Conservation (phyloP, 2,329 filamentous ascomycete species). For the Cadophora luteo-olivacea region DNA sequence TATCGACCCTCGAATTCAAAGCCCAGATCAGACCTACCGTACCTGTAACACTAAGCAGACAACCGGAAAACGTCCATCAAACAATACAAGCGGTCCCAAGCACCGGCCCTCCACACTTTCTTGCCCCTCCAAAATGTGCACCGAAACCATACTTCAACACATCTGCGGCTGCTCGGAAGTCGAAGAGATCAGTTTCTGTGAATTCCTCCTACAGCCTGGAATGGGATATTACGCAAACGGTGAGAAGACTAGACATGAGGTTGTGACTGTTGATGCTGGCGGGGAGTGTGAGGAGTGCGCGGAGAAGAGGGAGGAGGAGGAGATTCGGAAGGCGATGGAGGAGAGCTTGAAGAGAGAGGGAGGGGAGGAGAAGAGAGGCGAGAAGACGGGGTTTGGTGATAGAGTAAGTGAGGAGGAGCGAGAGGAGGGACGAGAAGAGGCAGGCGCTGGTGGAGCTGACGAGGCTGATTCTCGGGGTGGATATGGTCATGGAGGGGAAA, state of each 20-base stretch:
- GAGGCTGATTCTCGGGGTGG: no score
- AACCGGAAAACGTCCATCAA: no score
- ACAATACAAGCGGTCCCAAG: no score
- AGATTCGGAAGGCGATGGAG: neutral
- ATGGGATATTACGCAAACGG: neutral
- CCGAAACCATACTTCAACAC: neutral
- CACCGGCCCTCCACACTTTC: no score
- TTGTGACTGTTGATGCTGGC: neutral
- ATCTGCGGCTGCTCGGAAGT: neutral
- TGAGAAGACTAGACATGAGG: neutral
- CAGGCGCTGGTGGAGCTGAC: no score
- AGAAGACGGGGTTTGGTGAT: neutral
- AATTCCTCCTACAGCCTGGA: neutral
- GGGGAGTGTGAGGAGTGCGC: neutral
- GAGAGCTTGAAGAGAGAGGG: neutral
- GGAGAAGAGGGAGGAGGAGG: neutral
- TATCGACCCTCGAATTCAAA: no score
- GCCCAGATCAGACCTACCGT: no score
- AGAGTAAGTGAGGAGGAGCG: no score
- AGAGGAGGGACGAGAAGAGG: no score
- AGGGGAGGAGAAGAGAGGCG: neutral
- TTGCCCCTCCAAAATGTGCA: neutral
- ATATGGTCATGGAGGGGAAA: no score
- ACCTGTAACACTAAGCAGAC: no score
- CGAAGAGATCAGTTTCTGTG: slow-evolving; percentile 1